These are phyloP conservation scores for Phlyctochytrium planicorne DNA, from an alignment of 192 early-diverging fungal genomes.

Conservation along the genomic window DNA sequence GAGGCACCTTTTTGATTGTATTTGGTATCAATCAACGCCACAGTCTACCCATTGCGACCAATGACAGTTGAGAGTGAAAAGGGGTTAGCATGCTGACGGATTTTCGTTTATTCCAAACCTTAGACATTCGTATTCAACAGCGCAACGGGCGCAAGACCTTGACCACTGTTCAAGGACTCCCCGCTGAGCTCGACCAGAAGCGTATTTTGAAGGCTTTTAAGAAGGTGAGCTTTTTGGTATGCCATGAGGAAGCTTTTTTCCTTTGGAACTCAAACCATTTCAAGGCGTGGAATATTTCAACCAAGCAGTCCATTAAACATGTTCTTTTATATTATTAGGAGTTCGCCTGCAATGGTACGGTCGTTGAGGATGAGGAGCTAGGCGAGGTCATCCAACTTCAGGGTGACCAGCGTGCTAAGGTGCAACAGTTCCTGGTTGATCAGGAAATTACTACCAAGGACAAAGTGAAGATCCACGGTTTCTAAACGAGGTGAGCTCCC, in stretches of 20 bases:
- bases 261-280: conserved; percentile 1
- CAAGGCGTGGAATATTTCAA: too few relatives aligned
- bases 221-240: conserved; percentile 50
- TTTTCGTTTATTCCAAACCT: conserved; percentile 12
- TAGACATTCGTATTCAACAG: conserved; percentile 98
- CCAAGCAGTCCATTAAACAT: too few relatives aligned
- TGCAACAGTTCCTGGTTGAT: conserved; percentile 72
- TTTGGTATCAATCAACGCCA: not conserved
- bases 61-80: not conserved
- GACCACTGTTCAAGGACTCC: conserved; percentile 92
- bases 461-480: conserved; percentile 94
- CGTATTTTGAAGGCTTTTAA: conserved; percentile 94
- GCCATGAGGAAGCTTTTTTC: not conserved
- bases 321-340: too few relatives aligned
- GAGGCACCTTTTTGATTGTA: not conserved
- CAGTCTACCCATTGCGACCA: not conserved
- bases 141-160: conserved; percentile 96
- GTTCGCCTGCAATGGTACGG: conserved; percentile 95
- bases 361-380: conserved; percentile 88
- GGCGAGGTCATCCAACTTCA: conserved; percentile 92
- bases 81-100: too few relatives aligned
- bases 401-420: conserved; percentile 90
- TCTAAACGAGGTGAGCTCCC: conserved; percentile 59
- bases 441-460: conserved; percentile 82
- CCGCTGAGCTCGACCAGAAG: conserved; percentile 83